These are phyloP conservation scores for Venturia asperata DNA, from an alignment of 2,329 filamentous ascomycete species.

Conservation along the genomic window DNA sequence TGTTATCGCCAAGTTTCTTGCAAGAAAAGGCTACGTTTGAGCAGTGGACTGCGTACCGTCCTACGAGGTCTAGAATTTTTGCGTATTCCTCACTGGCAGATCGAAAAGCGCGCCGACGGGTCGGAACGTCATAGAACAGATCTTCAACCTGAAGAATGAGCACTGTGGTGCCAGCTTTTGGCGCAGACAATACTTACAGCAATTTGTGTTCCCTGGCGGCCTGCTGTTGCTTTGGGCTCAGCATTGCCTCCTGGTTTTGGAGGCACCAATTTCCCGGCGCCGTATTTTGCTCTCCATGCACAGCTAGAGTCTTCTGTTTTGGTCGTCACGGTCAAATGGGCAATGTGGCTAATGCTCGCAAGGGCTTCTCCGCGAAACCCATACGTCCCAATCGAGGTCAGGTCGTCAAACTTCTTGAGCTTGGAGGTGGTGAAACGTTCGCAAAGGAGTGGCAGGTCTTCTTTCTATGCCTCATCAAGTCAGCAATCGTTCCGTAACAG, in stretches of 20 bases:
- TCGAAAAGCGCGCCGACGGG: conserved; percentile 78
- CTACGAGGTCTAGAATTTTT: conserved; percentile 93
- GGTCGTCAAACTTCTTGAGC: conserved; percentile 84
- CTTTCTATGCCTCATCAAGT: conserved; percentile 51
- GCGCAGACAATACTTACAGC: conserved; percentile 48
- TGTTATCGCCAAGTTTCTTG: conserved; percentile 89
- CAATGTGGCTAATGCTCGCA: conserved; percentile 97
- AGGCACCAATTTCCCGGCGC: conserved; percentile 71
- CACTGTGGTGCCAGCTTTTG: neutral
- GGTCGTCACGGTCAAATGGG: conserved; percentile 89
- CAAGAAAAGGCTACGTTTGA: conserved; percentile 88
- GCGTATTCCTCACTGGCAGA: conserved; percentile 92
- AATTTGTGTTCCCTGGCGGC: conserved; percentile 85
- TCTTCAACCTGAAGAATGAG: conserved; percentile 62
- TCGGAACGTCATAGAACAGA: conserved; percentile 93
- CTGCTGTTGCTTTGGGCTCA: conserved; percentile 82
- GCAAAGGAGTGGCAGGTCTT: conserved; percentile 85
- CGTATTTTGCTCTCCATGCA: conserved; percentile 86
- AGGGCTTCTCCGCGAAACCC: conserved; percentile 96
- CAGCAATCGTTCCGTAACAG: neutral
- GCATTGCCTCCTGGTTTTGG: conserved; percentile 80
- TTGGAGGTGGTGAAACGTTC: conserved; percentile 97
- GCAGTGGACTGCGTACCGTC: conserved; percentile 89
- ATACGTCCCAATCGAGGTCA: conserved; percentile 85
- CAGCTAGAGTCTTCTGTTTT: conserved; percentile 81